Base-by-base conservation (phyloP, 176 grass and related monocot species). In the Saccharum officinarum region DNA sequence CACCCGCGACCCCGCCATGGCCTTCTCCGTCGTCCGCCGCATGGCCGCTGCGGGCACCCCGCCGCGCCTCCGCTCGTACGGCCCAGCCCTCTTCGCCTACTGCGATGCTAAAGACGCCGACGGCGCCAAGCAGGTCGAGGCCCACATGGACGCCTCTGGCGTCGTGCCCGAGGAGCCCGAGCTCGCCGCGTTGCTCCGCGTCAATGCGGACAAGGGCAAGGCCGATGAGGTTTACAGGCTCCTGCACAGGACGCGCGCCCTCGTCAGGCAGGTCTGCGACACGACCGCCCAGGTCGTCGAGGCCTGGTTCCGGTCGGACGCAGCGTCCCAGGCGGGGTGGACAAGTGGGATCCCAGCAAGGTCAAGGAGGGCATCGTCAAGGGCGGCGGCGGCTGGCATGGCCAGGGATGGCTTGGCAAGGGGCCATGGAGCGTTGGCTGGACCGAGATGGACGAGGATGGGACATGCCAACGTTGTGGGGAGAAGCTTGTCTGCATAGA, bases 331-430 rank as follows among this genome's bases (percentile, higher is more conserved):
- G 37, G 88, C 77, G 0, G 95, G 13, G 47, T 85, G 38, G 81
- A 87, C 23, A 34, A 54, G 13, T 98, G 95, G 95, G 91, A 98
- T 69, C 63, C 68, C 61, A 31, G 54, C 13, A 93, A 85, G 84
- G 90, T 98, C 57, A 98, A 86, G 80, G 75, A 95, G 63, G 91
- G 82, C 26, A 44, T 93, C 11, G 38, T 84, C 23, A 88, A 86
- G 83, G 87, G 91, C 10, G 95, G 95, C 1, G 92, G 95, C 4
- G 95, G 95, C 60, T 98, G 95, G 95, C 95, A 98, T 64, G 95
- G 92, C 8, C 87, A 91, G 55, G 95, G 95, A 12, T 98, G 95
- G 95, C 91, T 98, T 3, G 91, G 95, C 78, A 93, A 87, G 55
- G 95, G 95, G 4, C 50, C 75, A n/a, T 98, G 95, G 95, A 95